phyloP scores from a whole-genome alignment of 805 yeast species.

The Blastobotrys muscicola region DNA sequence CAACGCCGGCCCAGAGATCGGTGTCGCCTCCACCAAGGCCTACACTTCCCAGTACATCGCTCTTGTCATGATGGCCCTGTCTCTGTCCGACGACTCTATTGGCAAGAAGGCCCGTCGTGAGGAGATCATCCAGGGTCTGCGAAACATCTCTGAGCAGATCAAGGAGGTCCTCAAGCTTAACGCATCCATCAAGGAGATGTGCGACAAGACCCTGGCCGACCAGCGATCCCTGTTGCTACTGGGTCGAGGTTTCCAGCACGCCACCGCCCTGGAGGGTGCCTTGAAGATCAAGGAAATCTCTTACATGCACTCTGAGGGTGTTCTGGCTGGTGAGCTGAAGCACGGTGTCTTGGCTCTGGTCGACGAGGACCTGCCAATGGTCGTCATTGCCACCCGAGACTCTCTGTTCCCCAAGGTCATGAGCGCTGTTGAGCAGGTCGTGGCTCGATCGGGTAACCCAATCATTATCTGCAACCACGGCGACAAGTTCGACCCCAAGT shows the following conservation, averaged over 20 bases:
- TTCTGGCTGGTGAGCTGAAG: slow-evolving; percentile 96
- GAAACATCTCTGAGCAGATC: slow-evolving; percentile 78
- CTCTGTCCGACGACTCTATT: slow-evolving; percentile 85
- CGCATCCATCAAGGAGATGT: slow-evolving; percentile 62
- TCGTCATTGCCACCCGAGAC: slow-evolving; percentile 94
- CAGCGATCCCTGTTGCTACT: slow-evolving; percentile 82
- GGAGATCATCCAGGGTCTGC: slow-evolving; percentile 80
- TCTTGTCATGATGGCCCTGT: slow-evolving; percentile 89
- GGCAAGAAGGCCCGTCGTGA: slow-evolving; percentile 66
- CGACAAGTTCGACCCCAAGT: slow-evolving; percentile 34
- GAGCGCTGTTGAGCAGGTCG: slow-evolving; percentile 93
- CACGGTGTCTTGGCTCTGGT: slow-evolving; percentile 97
- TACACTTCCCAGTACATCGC: slow-evolving; percentile 98
- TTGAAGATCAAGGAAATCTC: slow-evolving; percentile 96
- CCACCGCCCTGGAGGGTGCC: slow-evolving; percentile 97
- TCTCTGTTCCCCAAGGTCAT: slow-evolving; percentile 92
- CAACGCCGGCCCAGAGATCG: slow-evolving; percentile 99
- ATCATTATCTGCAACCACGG: slow-evolving; percentile 86
- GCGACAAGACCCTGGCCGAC: slow-evolving; percentile 59
- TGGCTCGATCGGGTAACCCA: slow-evolving; percentile 96
- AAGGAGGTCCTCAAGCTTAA: slow-evolving; percentile 65
- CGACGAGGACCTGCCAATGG: slow-evolving; percentile 86
- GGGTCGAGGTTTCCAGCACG: slow-evolving; percentile 97
- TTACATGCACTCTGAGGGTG: slow-evolving; percentile 98
- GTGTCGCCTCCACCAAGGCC: slow-evolving; percentile 98